These are phyloP conservation scores for Bipolaris oryzae DNA, from an alignment of 2,329 filamentous ascomycete genomes.

Conservation along the genomic window DNA sequence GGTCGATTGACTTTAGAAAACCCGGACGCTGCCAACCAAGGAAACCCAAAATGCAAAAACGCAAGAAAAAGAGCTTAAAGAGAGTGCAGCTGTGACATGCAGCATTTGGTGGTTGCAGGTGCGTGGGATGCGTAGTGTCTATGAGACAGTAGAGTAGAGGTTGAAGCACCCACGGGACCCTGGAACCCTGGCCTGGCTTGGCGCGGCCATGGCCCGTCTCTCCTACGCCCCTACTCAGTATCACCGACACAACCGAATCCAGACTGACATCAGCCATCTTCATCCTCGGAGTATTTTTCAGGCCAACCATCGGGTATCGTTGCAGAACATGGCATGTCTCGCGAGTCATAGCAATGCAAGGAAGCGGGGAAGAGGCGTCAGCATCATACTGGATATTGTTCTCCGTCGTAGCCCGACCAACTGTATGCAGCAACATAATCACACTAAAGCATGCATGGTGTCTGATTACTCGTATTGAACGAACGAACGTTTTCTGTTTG, in stretches of 20 bases:
- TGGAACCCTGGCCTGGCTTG: not conserved
- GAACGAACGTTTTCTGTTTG: not conserved
- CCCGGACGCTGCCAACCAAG: constrained; percentile 10
- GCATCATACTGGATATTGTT: constrained; percentile 31
- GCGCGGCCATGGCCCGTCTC: constrained; percentile 8
- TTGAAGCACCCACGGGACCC: not conserved
- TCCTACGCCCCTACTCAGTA: too few relatives aligned
- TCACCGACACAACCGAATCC: not conserved
- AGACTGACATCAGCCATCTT: not conserved
- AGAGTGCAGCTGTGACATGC: constrained; percentile 6
- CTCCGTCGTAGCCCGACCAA: constrained; percentile 24
- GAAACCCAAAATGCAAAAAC: constrained; percentile 9
- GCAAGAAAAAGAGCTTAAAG: constrained; percentile 4
- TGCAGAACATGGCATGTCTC: not conserved
- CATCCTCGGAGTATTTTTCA: too few relatives aligned
- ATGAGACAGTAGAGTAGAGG: not conserved
- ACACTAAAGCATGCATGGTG: constrained; percentile 6
- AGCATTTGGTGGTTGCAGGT: constrained; percentile 10
- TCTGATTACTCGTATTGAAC: not conserved
- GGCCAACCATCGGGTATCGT: not conserved
- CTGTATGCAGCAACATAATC: not conserved
- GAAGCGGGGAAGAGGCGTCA: constrained; percentile 29
- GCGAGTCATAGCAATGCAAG: constrained; percentile 33
- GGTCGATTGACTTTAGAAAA: constrained; percentile 14
- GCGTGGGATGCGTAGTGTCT: constrained; percentile 7